Base-by-base conservation (phyloP, 495 filamentous ascomycete species). In the Penicillium goetzii region DNA sequence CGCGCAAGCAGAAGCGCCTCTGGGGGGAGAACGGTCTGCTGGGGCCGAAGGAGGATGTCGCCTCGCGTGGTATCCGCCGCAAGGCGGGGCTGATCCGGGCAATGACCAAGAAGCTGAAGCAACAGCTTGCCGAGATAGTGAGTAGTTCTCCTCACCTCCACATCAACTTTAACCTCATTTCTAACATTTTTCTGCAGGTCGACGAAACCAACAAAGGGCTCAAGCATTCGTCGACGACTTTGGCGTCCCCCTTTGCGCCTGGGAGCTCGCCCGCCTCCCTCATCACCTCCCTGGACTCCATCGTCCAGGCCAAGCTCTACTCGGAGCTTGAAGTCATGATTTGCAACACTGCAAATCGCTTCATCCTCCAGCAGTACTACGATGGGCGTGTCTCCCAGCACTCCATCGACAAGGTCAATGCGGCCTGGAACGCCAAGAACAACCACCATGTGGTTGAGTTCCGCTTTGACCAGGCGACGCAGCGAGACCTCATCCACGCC, bases 321-420 rank as follows among this genome's bases (percentile, higher is more conserved):
- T 80, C 79, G 28, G 79, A 85, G 38, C 63, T 86, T 28, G 86
- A 88, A 61, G 72, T 83, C 43, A 83, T 85, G 79, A 76, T 87
- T 47, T 78, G 76, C 63, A 71, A 74, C 36, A 80, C 74, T 2
- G 84, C 82, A 38, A 88, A 86, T 60, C 62, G 68, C 0, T 88
- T 85, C 65, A 74, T 81, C 14, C 57, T 78, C 17, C 62, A 78
- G 49, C 74, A 86, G 62, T 74, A 81, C 64, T 70, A 74, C 47
- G 69, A 80, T 51, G 80, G 81, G 14, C 80, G 78, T 28, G 71
- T 86, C 36, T 76, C 78, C 5, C 60, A 70, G 5, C 79, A 82
- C 23, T 82, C 84, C 11, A 74, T 86, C 63, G 74, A 73, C 38
- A 83, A 79, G 50, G 65, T 81, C 49, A 74, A 69, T 41, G 74